phyloP scores from a whole-genome alignment of 495 filamentous ascomycete genomes.

The Penicillium tannophilum region DNA sequence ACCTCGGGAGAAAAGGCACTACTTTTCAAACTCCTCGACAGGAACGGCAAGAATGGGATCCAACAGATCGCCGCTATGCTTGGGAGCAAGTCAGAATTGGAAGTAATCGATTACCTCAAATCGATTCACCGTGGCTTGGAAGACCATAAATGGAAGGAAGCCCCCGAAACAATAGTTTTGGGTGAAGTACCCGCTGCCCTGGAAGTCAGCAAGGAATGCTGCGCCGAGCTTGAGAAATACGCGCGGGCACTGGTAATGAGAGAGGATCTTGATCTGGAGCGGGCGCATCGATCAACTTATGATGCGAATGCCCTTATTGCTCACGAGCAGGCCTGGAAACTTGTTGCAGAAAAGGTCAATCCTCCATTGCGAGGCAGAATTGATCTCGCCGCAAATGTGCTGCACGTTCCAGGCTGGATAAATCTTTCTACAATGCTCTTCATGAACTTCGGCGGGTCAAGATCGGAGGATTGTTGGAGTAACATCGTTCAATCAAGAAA shows the following conservation, averaged over 20 bases:
- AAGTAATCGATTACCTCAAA: conserved; percentile 68
- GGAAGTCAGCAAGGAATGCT: conserved; percentile 70
- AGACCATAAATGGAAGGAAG: conserved; percentile 20
- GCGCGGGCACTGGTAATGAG: conserved; percentile 61
- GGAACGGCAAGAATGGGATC: conserved; percentile 62
- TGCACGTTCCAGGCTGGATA: conserved; percentile 63
- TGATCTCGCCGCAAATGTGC: conserved; percentile 55
- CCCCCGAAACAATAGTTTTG: conserved; percentile 26
- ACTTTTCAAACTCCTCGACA: conserved; percentile 66
- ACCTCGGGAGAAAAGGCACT: conserved; percentile 64
- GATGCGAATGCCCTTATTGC: conserved; percentile 58
- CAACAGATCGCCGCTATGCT: conserved; percentile 63
- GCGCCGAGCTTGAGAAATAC: conserved; percentile 64
- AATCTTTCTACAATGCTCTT: conserved; percentile 66
- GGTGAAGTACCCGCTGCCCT: conserved; percentile 67
- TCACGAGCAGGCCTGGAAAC: conserved; percentile 26
- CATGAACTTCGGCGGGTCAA: conserved; percentile 67
- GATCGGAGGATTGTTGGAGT: conserved; percentile 66
- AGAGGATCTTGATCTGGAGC: conserved; percentile 59
- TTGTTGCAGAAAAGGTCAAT: conserved; percentile 1
- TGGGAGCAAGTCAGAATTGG: conserved; percentile 69
- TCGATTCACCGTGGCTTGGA: conserved; percentile 56
- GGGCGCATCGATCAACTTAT: conserved; percentile 55
- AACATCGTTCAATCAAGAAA: conserved; percentile 41
- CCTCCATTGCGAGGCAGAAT: conserved; percentile 34